Evolutionary conservation across 1,284 basidiomycete genomes (phyloP).

Genomic region (Heliocybe sulcata): DNA sequence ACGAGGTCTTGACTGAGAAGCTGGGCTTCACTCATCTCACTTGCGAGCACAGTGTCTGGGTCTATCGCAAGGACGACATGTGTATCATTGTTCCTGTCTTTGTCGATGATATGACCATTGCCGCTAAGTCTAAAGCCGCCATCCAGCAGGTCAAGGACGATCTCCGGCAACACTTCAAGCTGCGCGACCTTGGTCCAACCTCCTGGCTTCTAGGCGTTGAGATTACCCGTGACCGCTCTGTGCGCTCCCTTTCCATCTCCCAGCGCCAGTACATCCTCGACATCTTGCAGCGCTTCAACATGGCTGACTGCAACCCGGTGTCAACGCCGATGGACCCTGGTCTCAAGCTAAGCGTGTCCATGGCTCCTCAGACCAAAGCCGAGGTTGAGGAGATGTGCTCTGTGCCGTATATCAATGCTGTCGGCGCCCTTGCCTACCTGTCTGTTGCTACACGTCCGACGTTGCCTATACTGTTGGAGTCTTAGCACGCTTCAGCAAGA

Average conservation of each 20-base stretch:
- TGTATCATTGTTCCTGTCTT: not conserved
- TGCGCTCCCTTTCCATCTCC: conserved; percentile 12
- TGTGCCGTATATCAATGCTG: conserved; percentile 14
- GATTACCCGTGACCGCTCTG: conserved; percentile 13
- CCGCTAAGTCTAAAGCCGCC: conserved; percentile 4
- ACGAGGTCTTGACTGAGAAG: conserved; percentile 1
- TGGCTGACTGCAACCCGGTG: conserved; percentile 7
- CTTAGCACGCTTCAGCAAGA: conserved; percentile 16
- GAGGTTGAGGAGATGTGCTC: conserved; percentile 6
- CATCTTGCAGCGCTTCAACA: conserved; percentile 11
- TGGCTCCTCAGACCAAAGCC: conserved; percentile 6
- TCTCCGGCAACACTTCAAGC: conserved; percentile 12
- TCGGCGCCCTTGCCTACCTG: conserved; percentile 21
- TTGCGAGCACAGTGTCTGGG: conserved; percentile 2
- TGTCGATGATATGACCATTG: conserved; percentile 6
- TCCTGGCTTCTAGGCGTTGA: conserved; percentile 18
- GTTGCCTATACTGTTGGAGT: conserved; percentile 17
- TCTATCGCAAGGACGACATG: not conserved
- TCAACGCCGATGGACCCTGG: conserved; percentile 10
- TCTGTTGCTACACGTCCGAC: conserved; percentile 18
- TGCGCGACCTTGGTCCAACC: conserved; percentile 16
- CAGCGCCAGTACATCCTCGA: conserved; percentile 19
- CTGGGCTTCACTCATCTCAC: conserved; percentile 2
- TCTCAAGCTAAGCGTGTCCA: not conserved
- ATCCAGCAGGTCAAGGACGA: conserved; percentile 8